Evolutionary conservation across 495 filamentous ascomycete genomes (phyloP).

Genomic region (Rostrohypoxylon terebratum): DNA sequence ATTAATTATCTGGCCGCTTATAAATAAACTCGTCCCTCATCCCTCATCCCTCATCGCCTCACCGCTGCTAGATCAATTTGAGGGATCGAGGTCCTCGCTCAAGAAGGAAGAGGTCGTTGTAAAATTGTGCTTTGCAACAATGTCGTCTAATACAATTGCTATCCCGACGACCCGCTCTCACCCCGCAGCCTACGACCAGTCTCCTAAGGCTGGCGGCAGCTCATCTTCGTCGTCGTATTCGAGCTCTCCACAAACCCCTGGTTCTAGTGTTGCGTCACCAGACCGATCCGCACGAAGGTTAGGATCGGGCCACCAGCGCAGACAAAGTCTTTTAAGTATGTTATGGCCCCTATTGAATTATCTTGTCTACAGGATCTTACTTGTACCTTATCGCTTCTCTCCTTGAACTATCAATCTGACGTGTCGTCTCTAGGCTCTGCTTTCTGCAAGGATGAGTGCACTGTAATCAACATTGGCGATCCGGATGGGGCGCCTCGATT

Average conservation of each 20-base stretch:
- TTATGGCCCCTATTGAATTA: conserved; percentile 21
- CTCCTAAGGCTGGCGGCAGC: conserved; percentile 55
- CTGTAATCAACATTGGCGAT: conserved; percentile 74
- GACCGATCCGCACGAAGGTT: conserved; percentile 54
- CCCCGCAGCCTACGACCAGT: conserved; percentile 50
- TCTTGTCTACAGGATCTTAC: conserved; percentile 10
- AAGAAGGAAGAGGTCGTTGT: conserved; percentile 1
- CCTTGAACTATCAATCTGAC: conserved; percentile 21
- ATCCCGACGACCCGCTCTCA: conserved; percentile 60
- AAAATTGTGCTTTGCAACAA: conserved; percentile 31
- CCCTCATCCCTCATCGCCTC: conserved; percentile 22
- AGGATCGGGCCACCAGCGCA: conserved; percentile 61
- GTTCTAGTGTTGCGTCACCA: conserved; percentile 48
- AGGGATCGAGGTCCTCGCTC: conserved; percentile 5
- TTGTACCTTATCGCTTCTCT: background rate
- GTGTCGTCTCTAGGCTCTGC: conserved; percentile 63
- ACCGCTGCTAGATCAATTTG: conserved; percentile 23
- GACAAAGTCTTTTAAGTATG: conserved; percentile 67
- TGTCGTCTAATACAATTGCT: conserved; percentile 64
- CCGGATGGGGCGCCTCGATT: conserved; percentile 70
- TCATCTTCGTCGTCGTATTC: conserved; percentile 67
- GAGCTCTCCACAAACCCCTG: conserved; percentile 62
- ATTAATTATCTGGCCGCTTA: conserved; percentile 7
- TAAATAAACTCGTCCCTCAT: conserved; percentile 10
- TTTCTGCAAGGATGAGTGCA: conserved; percentile 72